Conservation (phyloP, 108 stramenopile genomes). For the Tribonema minus region DNA sequence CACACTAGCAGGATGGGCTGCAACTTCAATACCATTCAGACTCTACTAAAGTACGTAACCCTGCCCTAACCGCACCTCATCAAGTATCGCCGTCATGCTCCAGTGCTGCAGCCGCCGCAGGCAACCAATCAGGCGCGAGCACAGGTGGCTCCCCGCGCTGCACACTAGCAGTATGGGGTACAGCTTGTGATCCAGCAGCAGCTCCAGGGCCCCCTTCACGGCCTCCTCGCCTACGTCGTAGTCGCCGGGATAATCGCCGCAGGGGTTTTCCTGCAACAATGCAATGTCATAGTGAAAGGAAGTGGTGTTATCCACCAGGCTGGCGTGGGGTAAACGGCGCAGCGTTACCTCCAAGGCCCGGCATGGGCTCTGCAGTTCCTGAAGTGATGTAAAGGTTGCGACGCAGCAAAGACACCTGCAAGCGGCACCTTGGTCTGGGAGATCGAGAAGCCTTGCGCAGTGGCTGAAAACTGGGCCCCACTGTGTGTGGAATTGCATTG, state of each 20-base stretch:
- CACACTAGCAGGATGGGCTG: not conserved
- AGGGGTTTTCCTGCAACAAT: not conserved
- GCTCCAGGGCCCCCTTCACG: slow-evolving; percentile 21
- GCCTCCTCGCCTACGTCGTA: slow-evolving; percentile 41
- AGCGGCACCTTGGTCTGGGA: no score
- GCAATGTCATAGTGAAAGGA: no score
- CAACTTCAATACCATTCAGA: not conserved
- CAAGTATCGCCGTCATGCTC: slow-evolving; percentile 19
- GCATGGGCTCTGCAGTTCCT: no score
- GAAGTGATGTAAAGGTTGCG: no score
- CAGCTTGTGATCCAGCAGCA: slow-evolving; percentile 6
- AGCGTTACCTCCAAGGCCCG: no score
- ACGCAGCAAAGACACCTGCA: no score
- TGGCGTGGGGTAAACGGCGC: no score
- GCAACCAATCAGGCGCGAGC: slow-evolving; percentile 27
- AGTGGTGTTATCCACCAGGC: no score
- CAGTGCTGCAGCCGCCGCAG: slow-evolving; percentile 40
- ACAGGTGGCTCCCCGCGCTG: slow-evolving; percentile 13
- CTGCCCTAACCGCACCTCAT: slow-evolving; percentile 36
- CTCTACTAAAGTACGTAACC: no score
- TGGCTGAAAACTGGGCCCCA: no score
- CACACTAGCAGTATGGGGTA: slow-evolving; percentile 34
- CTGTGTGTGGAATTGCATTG: no score
- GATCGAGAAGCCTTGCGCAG: no score
- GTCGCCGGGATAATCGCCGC: not conserved